Evolutionary conservation across 345 rosid species (phyloP), one percentile per base, ranked within the genome.

Genomic region (Brassica rapa): DNA sequence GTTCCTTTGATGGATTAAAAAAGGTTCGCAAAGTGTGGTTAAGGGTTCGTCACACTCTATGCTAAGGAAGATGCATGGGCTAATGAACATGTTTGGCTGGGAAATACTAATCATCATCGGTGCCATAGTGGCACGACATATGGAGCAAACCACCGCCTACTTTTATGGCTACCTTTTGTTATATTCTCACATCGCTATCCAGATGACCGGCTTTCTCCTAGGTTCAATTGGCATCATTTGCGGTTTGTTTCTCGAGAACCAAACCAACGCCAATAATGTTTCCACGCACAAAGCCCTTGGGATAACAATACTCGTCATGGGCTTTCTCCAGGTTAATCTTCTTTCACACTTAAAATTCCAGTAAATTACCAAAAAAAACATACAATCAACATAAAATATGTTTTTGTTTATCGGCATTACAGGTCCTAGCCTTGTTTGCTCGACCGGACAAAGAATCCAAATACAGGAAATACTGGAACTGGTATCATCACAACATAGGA

Each of bases 41-140:
- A 74, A 77, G 60, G 71, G 63, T 61, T 16, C 65, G 9, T 85
- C 85, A 6, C 4, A 84, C 1, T 33, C 82, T 3, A 79, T 27
- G 35, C 71, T 94, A 68, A 87, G 89, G 82, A 89, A 66, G 87
- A 75, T 79, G 82, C 97, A 94, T 82, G 98, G 98, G 71, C n/a
- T 84, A 8, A 62, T 94, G 80, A 88, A 83, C 85, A 94, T 89
- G 86, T 5, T 87, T 3, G 87, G 97, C 0, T 94, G 98, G 97
- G 94, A 97, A 0, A 82, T 89, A 29, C 12, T 88, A 66, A 82
- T 85, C 86, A 82, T 89, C 62, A 86, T 89, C 6, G 98, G 98
- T 59, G 89, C 78, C 7, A 71, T 90, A 5, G 82, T 85, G 2
- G 95, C 90, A 66, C 85, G 98, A 1, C 62, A 89, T 71, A 73